Conservation (phyloP, 2,329 filamentous ascomycete species). For the Trichoderma endophyticum region DNA sequence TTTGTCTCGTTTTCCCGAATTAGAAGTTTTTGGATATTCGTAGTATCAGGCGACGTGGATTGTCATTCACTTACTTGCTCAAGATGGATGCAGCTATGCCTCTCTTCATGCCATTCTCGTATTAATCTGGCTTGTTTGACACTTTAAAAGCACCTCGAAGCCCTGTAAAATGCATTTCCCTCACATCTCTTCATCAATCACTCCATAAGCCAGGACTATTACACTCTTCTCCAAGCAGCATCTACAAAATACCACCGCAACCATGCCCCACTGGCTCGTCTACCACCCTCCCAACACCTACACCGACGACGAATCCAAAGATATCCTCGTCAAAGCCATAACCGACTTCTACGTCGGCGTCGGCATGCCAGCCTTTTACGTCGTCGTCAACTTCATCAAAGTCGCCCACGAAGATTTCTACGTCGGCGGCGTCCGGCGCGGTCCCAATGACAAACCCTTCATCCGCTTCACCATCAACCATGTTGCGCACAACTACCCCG, state of each 20-base stretch:
- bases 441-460: slow-evolving; percentile 3
- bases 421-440: slow-evolving; percentile 9
- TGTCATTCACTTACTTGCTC: no score
- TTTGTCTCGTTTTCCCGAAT: neutral
- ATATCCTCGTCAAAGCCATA: slow-evolving; percentile 7
- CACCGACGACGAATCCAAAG: slow-evolving; percentile 6
- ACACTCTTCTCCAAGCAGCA: neutral
- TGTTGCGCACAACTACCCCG: slow-evolving; percentile 3
- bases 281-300: slow-evolving; percentile 16
- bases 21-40: neutral
- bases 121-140: neutral
- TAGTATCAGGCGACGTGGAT: neutral
- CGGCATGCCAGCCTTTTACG: slow-evolving; percentile 18
- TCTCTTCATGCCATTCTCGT: neutral
- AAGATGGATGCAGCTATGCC: neutral
- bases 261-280: slow-evolving; percentile 20
- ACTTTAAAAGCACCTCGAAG: neutral
- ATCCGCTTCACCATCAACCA: slow-evolving; percentile 17
- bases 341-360: slow-evolving; percentile 9
- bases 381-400: slow-evolving; percentile 18
- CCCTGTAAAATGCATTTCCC: neutral
- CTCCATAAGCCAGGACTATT: neutral
- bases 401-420: neutral
- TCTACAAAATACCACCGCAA: neutral
- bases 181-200: neutral